phyloP scores from a whole-genome alignment of 2,329 filamentous ascomycete species.

The Venturia asperata region DNA sequence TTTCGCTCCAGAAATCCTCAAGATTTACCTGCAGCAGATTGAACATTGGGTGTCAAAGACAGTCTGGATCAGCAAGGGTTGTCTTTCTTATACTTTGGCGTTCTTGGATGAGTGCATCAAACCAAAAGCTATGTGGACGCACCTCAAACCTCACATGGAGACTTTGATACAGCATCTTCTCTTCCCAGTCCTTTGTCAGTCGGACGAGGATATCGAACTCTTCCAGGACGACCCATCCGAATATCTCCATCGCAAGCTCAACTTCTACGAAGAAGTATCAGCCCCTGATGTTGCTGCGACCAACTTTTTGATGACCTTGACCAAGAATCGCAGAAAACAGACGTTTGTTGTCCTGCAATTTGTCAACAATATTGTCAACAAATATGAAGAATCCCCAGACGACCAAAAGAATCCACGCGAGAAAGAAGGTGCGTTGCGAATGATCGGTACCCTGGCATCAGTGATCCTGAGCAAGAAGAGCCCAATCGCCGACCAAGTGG shows the following conservation, averaged over 20 bases:
- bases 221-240: slow-evolving; percentile 94
- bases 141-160: slow-evolving; percentile 87
- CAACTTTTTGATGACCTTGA: slow-evolving; percentile 91
- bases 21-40: slow-evolving; percentile 87
- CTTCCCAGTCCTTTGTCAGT: slow-evolving; percentile 90
- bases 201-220: slow-evolving; percentile 83
- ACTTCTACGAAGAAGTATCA: slow-evolving; percentile 95
- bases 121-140: slow-evolving; percentile 93
- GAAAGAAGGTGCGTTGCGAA: slow-evolving; percentile 92
- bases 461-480: slow-evolving; percentile 98
- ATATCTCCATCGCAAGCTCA: slow-evolving; percentile 93
- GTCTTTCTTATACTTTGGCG: slow-evolving; percentile 84
- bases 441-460: slow-evolving; percentile 91
- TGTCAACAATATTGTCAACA: slow-evolving; percentile 89
- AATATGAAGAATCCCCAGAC: slow-evolving; percentile 77
- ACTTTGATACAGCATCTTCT: slow-evolving; percentile 90
- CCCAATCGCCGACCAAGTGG: slow-evolving; percentile 92
- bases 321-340: slow-evolving; percentile 90
- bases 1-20: slow-evolving; percentile 92
- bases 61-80: slow-evolving; percentile 89
- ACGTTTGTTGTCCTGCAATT: slow-evolving; percentile 92
- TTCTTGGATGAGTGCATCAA: slow-evolving; percentile 97
- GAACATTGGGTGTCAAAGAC: slow-evolving; percentile 97
- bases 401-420: slow-evolving; percentile 89
- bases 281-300: slow-evolving; percentile 92